phyloP scores from a whole-genome alignment of 2,329 filamentous ascomycete genomes.

The Reticulascus tulasneorum region DNA sequence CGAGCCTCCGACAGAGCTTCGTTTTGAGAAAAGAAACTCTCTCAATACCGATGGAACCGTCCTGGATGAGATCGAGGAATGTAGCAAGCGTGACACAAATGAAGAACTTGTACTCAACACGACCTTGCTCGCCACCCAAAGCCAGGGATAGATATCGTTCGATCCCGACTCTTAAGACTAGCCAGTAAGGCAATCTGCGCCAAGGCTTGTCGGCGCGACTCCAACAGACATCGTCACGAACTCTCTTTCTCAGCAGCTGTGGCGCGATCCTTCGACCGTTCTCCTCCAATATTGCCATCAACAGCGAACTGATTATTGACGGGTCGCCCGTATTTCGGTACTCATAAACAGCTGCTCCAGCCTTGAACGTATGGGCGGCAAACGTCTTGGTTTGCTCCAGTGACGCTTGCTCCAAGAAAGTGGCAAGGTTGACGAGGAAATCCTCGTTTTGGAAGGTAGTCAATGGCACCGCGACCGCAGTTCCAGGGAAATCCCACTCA shows the following conservation, averaged over 20 bases:
- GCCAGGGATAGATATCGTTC: conserved; percentile 45
- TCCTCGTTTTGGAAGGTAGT: conserved; percentile 18
- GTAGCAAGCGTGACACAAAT: conserved; percentile 44
- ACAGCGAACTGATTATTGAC: conserved; percentile 52
- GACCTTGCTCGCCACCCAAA: conserved; percentile 36
- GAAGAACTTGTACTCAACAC: conserved; percentile 53
- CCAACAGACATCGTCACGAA: conserved; percentile 60
- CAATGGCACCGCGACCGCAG: conserved; percentile 42
- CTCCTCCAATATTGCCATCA: conserved; percentile 57
- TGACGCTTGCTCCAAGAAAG: conserved; percentile 54
- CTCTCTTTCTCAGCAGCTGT: conserved; percentile 46
- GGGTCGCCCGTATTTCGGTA: conserved; percentile 55
- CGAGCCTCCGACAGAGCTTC: conserved; percentile 55
- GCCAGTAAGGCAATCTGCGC: conserved; percentile 59
- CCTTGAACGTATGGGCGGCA: conserved; percentile 48
- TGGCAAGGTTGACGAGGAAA: conserved; percentile 31
- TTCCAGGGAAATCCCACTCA: conserved; percentile 57
- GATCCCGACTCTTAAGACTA: conserved; percentile 55
- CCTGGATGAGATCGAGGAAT: conserved; percentile 37
- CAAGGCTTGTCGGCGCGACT: conserved; percentile 48
- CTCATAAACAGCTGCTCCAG: conserved; percentile 44
- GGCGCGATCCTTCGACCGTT: conserved; percentile 38
- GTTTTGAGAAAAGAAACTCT: conserved; percentile 35
- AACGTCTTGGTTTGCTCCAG: conserved; percentile 50
- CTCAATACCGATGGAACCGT: conserved; percentile 27